phyloP scores from a whole-genome alignment of 495 filamentous ascomycete genomes.

The Thermothielavioides terrestris region DNA sequence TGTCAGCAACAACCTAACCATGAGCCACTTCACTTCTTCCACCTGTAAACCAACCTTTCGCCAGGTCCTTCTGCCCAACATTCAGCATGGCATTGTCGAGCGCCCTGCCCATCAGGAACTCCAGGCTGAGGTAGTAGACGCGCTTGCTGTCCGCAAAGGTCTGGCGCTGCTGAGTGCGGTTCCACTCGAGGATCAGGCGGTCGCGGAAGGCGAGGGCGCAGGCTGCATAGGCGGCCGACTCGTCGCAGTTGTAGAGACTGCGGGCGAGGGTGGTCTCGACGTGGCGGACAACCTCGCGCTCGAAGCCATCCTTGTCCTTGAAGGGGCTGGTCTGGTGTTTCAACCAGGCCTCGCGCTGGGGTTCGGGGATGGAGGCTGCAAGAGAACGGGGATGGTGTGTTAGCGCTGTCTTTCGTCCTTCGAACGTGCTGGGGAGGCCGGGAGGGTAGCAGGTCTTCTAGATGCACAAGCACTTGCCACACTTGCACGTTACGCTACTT shows the following conservation, averaged over 20 bases:
- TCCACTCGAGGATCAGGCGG: slow-evolving; percentile 90
- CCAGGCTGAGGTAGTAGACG: slow-evolving; percentile 91
- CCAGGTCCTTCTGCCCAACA: slow-evolving; percentile 75
- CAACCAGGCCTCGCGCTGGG: slow-evolving; percentile 79
- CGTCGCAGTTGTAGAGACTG: slow-evolving; percentile 97
- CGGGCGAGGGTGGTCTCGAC: slow-evolving; percentile 94
- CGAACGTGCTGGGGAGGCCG: slow-evolving; percentile 7
- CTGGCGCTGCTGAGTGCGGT: slow-evolving; percentile 92
- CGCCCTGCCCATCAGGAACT: slow-evolving; percentile 94
- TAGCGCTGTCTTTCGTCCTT: slow-evolving; percentile 8
- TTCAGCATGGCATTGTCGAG: slow-evolving; percentile 99
- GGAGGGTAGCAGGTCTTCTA: too few relatives aligned
- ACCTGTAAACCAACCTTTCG: slow-evolving; percentile 48
- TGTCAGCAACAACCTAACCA: slow-evolving; percentile 47
- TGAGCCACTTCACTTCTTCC: slow-evolving; percentile 1
- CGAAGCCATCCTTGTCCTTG: slow-evolving; percentile 54
- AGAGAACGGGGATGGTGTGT: slow-evolving; percentile 3
- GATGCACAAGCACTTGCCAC: too few relatives aligned
- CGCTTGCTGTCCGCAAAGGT: slow-evolving; percentile 85
- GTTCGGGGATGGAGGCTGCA: slow-evolving; percentile 74
- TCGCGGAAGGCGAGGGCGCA: slow-evolving; percentile 87
- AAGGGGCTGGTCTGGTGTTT: slow-evolving; percentile 67
- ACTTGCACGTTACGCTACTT: not conserved
- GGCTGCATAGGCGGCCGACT: slow-evolving; percentile 84
- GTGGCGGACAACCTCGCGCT: slow-evolving; percentile 81